Evolutionary conservation across 1,284 basidiomycete species (phyloP).

Genomic region (Acaromyces ingoldii): DNA sequence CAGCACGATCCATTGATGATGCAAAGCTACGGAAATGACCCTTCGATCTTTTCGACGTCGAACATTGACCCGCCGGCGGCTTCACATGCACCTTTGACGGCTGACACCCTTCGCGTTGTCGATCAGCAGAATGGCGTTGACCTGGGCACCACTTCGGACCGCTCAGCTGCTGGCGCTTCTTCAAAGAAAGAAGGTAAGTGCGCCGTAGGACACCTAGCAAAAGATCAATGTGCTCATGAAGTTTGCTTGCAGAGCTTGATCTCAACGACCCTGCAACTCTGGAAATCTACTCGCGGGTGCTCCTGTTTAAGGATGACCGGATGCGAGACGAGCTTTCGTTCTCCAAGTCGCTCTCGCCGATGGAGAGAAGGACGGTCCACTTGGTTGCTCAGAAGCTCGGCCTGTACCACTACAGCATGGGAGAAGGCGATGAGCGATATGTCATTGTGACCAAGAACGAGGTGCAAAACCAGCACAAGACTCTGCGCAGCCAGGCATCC

Average conservation of each 20-base stretch:
- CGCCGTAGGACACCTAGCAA: no score
- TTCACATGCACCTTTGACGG: no score
- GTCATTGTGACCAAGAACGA: constrained; percentile 66
- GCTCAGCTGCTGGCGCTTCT: no score
- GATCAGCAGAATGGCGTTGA: no score
- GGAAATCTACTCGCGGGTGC: constrained; percentile 92
- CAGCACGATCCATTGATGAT: no score
- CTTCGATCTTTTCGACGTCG: no score
- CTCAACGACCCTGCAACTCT: constrained; percentile 91
- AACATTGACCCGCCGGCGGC: no score
- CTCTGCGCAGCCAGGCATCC: constrained; percentile 36
- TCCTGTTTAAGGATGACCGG: constrained; percentile 94
- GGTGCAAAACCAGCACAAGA: constrained; percentile 12
- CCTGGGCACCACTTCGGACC: no score
- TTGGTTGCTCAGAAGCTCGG: constrained; percentile 92
- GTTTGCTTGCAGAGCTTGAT: constrained; percentile 73
- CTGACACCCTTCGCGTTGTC: no score
- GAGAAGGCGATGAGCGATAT: constrained; percentile 84
- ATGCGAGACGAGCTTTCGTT: constrained; percentile 98
- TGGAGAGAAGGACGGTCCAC: constrained; percentile 87
- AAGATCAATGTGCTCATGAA: no score
- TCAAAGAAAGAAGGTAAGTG: no score
- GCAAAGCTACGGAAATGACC: no score
- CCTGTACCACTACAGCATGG: constrained; percentile 87
- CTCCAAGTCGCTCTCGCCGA: constrained; percentile 73